Evolutionary conservation across 768 basidiomycete genomes (phyloP).

Genomic region (Mycena leptocephala): DNA sequence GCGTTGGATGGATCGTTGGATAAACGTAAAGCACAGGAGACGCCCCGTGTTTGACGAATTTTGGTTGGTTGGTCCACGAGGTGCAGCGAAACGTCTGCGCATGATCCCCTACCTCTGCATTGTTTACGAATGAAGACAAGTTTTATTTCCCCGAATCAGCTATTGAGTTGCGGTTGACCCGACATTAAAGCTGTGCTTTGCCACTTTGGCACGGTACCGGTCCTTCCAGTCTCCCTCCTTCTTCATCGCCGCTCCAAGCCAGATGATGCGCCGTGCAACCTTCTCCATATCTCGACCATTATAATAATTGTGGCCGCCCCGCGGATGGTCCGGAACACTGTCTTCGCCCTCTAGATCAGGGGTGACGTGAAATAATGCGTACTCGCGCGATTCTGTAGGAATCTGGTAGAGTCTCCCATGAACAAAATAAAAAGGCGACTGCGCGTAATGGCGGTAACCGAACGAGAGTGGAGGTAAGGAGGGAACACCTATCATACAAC

Average conservation of each 20-base stretch:
- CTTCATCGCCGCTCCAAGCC: conserved; percentile 58
- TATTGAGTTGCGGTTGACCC: not conserved
- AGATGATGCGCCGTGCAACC: conserved; percentile 57
- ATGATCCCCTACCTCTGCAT: too few relatives aligned
- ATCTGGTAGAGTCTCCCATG: conserved; percentile 64
- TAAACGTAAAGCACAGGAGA: too few relatives aligned
- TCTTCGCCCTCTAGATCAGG: conserved; percentile 36
- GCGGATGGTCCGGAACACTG: conserved; percentile 54
- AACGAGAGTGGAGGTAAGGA: conserved; percentile 67
- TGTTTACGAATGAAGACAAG: not conserved
- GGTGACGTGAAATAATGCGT: conserved; percentile 60
- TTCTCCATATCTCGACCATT: conserved; percentile 69
- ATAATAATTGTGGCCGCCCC: conserved; percentile 78
- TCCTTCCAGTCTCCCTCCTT: conserved; percentile 61
- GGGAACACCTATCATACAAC: conserved; percentile 62
- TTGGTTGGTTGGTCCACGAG: too few relatives aligned
- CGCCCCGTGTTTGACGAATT: too few relatives aligned
- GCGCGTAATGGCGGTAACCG: conserved; percentile 69
- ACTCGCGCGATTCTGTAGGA: conserved; percentile 63
- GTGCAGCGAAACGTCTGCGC: too few relatives aligned
- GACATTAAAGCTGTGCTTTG: conserved; percentile 6
- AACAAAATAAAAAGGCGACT: conserved; percentile 65
- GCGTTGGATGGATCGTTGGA: too few relatives aligned
- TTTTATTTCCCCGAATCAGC: too few relatives aligned
- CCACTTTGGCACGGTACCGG: conserved; percentile 49